phyloP scores from a whole-genome alignment of 768 basidiomycete genomes.

The Kwoniella dejecticola region DNA sequence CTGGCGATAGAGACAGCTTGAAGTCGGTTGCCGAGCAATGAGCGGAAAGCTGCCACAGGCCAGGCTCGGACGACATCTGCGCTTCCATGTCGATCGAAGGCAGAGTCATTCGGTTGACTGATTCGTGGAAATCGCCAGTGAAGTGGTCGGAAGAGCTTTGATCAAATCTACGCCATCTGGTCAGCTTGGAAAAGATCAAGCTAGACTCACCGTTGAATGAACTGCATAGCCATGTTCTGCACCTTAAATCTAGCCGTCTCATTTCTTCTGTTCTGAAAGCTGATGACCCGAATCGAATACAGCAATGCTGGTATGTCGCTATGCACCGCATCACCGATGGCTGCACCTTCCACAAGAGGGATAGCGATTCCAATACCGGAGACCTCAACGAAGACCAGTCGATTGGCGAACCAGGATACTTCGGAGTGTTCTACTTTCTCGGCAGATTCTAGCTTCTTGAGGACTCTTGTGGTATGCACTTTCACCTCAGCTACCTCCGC shows the following conservation, averaged over 20 bases:
- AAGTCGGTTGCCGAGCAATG: slow-evolving; percentile 51
- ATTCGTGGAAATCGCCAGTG: slow-evolving; percentile 46
- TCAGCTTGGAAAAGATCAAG: not conserved
- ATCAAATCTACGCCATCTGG: slow-evolving; percentile 61
- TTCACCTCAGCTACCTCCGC: slow-evolving; percentile 79
- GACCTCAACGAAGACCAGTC: slow-evolving; percentile 55
- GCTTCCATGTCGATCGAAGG: slow-evolving; percentile 40
- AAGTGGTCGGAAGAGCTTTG: slow-evolving; percentile 74
- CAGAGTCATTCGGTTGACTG: slow-evolving; percentile 47
- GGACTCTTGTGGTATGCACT: slow-evolving; percentile 69
- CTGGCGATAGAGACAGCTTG: slow-evolving; percentile 44
- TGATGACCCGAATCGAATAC: slow-evolving; percentile 74
- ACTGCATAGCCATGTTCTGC: slow-evolving; percentile 77
- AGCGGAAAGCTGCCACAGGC: slow-evolving; percentile 40
- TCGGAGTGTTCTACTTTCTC: slow-evolving; percentile 31
- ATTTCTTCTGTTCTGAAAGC: slow-evolving; percentile 71
- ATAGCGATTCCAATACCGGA: slow-evolving; percentile 84
- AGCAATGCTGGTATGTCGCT: slow-evolving; percentile 68
- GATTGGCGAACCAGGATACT: slow-evolving; percentile 55
- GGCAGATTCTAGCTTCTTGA: slow-evolving; percentile 58
- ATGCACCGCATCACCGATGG: slow-evolving; percentile 50
- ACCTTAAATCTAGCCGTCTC: slow-evolving; percentile 77
- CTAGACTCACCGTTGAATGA: slow-evolving; percentile 68
- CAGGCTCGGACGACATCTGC: slow-evolving; percentile 38
- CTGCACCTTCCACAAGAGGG: slow-evolving; percentile 69